phyloP scores from a whole-genome alignment of 768 basidiomycete genomes.

The Boletellus ananiceps region DNA sequence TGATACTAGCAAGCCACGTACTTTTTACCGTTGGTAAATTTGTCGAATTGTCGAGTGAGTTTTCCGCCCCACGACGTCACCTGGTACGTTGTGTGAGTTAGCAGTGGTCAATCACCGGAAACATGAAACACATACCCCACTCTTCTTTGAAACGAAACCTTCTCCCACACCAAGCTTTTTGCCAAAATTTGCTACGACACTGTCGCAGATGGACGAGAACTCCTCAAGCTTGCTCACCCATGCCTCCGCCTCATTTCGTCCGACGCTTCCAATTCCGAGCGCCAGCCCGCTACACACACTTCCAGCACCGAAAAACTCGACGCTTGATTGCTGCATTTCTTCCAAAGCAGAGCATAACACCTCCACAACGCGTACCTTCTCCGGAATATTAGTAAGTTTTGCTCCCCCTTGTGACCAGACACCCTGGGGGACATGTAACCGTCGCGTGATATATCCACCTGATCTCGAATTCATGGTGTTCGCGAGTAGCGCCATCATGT shows the following conservation, averaged over 20 bases:
- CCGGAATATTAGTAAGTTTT: conserved; percentile 73
- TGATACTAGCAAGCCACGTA: conserved; percentile 34
- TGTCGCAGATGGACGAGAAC: conserved; percentile 73
- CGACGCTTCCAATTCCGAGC: conserved; percentile 71
- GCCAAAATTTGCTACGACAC: conserved; percentile 74
- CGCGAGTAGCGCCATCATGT: conserved; percentile 80
- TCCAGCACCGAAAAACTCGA: conserved; percentile 72
- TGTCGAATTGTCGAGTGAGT: conserved; percentile 71
- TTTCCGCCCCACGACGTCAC: conserved; percentile 68
- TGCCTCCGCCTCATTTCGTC: conserved; percentile 70
- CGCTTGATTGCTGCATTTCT: conserved; percentile 67
- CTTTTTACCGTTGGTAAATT: conserved; percentile 89
- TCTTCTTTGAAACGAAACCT: conserved; percentile 80
- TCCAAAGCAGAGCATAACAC: conserved; percentile 76
- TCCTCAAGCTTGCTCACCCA: conserved; percentile 80
- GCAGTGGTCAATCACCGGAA: background rate
- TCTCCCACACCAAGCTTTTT: conserved; percentile 89
- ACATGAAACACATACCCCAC: conserved; percentile 41
- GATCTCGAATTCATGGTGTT: conserved; percentile 73
- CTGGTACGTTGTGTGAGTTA: conserved; percentile 26
- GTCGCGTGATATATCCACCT: conserved; percentile 85
- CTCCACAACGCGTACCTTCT: conserved; percentile 83
- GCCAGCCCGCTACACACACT: conserved; percentile 72
- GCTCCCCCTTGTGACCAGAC: conserved; percentile 91
- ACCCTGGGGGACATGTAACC: conserved; percentile 82